phyloP scores from a whole-genome alignment of 768 basidiomycete species.

The Phanerochaete sordida region DNA sequence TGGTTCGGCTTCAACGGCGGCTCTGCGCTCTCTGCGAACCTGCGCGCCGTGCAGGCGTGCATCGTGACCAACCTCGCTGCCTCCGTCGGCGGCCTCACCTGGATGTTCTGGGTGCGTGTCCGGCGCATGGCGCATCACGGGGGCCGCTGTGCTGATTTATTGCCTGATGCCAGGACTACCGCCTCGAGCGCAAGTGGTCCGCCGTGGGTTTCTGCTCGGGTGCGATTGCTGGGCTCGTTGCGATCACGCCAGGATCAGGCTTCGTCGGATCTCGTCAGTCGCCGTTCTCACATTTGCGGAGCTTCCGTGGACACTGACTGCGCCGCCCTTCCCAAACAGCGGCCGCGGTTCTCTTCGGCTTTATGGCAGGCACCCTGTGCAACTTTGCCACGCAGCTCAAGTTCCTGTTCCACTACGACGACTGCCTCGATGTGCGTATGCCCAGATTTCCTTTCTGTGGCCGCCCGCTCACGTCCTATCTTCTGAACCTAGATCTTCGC shows the following conservation, averaged over 20 bases:
- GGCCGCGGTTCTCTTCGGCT: conserved; percentile 82
- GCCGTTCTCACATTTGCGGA: background rate
- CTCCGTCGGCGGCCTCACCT: conserved; percentile 81
- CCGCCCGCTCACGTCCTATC: background rate
- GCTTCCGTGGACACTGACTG: background rate
- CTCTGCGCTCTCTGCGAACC: conserved; percentile 82
- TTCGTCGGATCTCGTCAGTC: conserved; percentile 72
- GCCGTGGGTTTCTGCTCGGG: conserved; percentile 96
- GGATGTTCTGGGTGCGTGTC: conserved; percentile 79
- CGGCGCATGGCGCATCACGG: background rate
- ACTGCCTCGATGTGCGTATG: conserved; percentile 69
- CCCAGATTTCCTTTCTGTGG: conserved; percentile 3
- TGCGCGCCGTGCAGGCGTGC: conserved; percentile 84
- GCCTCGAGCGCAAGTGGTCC: conserved; percentile 91
- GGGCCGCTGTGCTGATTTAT: background rate
- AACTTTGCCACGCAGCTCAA: conserved; percentile 98
- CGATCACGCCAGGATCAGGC: conserved; percentile 84
- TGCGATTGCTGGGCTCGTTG: conserved; percentile 86
- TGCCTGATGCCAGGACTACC: conserved; percentile 61
- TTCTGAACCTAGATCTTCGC: conserved; percentile 71
- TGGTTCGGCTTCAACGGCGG: conserved; percentile 98
- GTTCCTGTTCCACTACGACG: conserved; percentile 72
- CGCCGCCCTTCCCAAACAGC: conserved; percentile 34
- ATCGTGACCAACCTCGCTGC: conserved; percentile 94
- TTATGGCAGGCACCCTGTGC: conserved; percentile 78